Percentiles rank a stretch among this genome's conserved stretches.
phyloP scores from a whole-genome alignment of 31 red algal genomes.

The Asparagopsis taxiformis region DNA sequence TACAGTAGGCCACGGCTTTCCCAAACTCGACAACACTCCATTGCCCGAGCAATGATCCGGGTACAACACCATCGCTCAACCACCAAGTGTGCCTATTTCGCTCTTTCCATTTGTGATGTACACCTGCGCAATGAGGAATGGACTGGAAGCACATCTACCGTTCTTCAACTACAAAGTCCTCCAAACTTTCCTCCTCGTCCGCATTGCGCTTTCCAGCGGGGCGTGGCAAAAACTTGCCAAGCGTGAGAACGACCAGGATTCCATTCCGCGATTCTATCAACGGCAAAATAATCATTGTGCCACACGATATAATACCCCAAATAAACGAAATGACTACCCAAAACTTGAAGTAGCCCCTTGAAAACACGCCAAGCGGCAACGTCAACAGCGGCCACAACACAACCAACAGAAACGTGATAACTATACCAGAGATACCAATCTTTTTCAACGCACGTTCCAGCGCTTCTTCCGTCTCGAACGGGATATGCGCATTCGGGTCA shows the following conservation, averaged over 20 bases:
- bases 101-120: background rate
- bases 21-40: too few species aligned
- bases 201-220: conserved; percentile 12
- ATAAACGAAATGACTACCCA: conserved; percentile 75
- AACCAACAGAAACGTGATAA: conserved; percentile 37
- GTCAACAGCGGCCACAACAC: conserved; percentile 56
- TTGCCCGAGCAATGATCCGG: too few species aligned
- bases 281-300: conserved; percentile 53
- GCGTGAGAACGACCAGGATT: conserved; percentile 32
- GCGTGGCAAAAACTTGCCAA: conserved; percentile 14
- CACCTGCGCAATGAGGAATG: background rate
- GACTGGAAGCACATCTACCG: conserved; percentile 1
- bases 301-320: conserved; percentile 57
- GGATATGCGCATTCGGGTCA: conserved; percentile 57
- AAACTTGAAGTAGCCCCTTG: conserved; percentile 65
- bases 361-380: conserved; percentile 51
- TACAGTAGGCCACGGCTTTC: too few species aligned
- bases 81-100: background rate
- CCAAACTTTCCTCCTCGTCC: conserved; percentile 13
- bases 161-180: conserved; percentile 26
- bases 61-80: background rate
- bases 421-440: conserved; percentile 32
- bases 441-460: conserved; percentile 39
- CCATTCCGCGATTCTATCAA: conserved; percentile 47
- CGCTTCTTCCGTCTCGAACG: conserved; percentile 34